phyloP scores from a whole-genome alignment of 2,329 filamentous ascomycete species.

The Coniochaeta hoffmannii region DNA sequence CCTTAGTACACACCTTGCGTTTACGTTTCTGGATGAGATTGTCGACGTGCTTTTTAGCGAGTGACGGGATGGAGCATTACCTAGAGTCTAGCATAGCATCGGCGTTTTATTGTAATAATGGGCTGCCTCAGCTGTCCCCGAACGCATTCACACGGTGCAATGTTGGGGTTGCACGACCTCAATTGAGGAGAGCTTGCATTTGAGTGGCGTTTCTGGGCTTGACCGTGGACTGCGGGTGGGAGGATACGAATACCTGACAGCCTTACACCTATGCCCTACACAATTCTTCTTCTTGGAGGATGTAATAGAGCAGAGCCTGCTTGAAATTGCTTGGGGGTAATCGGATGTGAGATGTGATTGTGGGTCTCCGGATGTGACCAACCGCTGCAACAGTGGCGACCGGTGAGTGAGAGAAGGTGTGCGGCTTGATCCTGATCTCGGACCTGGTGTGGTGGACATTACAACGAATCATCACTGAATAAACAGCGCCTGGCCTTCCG shows the following conservation, averaged over 20 bases:
- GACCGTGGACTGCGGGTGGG: neutral
- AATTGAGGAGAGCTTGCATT: neutral
- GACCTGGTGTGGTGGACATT: too few relatives aligned
- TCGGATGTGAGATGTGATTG: neutral
- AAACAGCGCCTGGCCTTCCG: too few relatives aligned
- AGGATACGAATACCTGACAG: neutral
- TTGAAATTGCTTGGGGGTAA: neutral
- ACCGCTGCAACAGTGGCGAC: too few relatives aligned
- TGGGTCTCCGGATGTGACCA: neutral
- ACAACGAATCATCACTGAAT: too few relatives aligned
- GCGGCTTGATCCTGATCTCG: too few relatives aligned
- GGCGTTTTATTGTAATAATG: slow-evolving; percentile 16
- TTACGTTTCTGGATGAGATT: slow-evolving; percentile 65
- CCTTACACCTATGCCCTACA: neutral
- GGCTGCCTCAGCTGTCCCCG: neutral
- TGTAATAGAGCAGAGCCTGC: neutral
- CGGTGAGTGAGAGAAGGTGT: too few relatives aligned
- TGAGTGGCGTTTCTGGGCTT: neutral
- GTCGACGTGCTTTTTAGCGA: slow-evolving; percentile 55
- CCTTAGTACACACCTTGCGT: slow-evolving; percentile 62
- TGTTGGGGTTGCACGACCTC: neutral
- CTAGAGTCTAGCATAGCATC: slow-evolving; percentile 16
- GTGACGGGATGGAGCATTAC: neutral
- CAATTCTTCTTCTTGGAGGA: neutral
- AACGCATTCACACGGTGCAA: neutral